phyloP scores from a whole-genome alignment of 805 yeast species.

The Sugiyamaella chiloensis region DNA sequence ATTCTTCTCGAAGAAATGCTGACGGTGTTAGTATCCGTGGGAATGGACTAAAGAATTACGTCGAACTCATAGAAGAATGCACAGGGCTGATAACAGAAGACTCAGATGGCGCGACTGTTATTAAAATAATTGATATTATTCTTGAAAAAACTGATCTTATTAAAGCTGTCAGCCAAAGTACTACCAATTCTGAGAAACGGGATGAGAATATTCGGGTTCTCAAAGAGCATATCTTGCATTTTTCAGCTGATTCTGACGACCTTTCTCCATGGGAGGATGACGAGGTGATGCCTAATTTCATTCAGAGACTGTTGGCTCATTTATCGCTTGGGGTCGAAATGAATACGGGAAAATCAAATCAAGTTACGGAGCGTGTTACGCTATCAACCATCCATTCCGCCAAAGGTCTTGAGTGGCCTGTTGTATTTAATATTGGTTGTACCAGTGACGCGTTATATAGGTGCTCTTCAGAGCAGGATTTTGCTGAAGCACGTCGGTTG shows the following conservation, averaged over 20 bases:
- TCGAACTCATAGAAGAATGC: slow-evolving; percentile 10
- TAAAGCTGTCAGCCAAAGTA: slow-evolving; percentile 1
- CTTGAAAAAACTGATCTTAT: slow-evolving; percentile 8
- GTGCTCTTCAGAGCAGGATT: slow-evolving; percentile 15
- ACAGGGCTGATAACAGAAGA: background rate
- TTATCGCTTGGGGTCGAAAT: slow-evolving; percentile 23
- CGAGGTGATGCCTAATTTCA: slow-evolving; percentile 6
- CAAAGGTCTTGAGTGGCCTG: slow-evolving; percentile 94
- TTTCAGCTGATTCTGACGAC: slow-evolving; percentile 1
- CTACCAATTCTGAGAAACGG: slow-evolving; percentile 1
- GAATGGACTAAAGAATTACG: background rate
- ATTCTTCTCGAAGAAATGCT: background rate
- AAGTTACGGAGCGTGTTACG: slow-evolving; percentile 33
- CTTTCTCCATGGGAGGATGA: background rate
- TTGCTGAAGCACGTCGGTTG: slow-evolving; percentile 78
- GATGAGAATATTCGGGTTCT: slow-evolving; percentile 9
- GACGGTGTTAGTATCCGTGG: background rate
- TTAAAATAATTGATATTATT: slow-evolving; percentile 10
- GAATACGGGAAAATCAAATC: background rate
- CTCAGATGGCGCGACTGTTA: background rate
- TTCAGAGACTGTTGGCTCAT: slow-evolving; percentile 19
- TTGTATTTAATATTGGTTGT: slow-evolving; percentile 59
- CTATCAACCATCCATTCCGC: slow-evolving; percentile 88
- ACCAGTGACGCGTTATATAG: slow-evolving; percentile 5
- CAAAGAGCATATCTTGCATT: background rate